phyloP scores from a whole-genome alignment of 805 yeast species.

The Saccharomycodes ludwigii region DNA sequence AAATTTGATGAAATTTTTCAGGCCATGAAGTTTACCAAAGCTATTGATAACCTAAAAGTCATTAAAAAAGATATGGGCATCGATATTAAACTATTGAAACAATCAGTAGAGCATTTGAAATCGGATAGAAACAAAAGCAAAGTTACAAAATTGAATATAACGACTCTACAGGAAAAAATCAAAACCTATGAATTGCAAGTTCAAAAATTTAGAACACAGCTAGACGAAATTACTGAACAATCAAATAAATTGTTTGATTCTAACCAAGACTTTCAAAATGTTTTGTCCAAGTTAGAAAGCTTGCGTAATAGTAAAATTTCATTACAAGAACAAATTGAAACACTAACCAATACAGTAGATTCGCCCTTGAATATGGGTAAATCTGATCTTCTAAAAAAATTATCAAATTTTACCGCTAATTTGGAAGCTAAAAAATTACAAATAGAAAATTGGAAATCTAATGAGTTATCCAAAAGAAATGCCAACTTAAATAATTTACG shows the following conservation, averaged over 20 bases:
- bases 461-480: constrained; percentile 8
- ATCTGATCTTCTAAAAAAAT: constrained; percentile 16
- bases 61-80: constrained; percentile 66
- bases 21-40: constrained; percentile 86
- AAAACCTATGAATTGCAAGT: constrained; percentile 37
- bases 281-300: constrained; percentile 50
- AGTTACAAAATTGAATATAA: constrained; percentile 37
- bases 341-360: constrained; percentile 26
- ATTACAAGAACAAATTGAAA: constrained; percentile 36
- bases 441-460: neutral
- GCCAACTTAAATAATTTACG: constrained; percentile 8
- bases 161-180: constrained; percentile 31
- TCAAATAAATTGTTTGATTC: constrained; percentile 56
- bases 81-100: constrained; percentile 66
- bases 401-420: neutral
- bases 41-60: constrained; percentile 63
- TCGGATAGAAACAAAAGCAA: constrained; percentile 65
- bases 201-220: constrained; percentile 32
- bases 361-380: constrained; percentile 2
- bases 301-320: constrained; percentile 35
- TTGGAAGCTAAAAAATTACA: neutral
- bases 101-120: constrained; percentile 65
- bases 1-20: constrained; percentile 94
- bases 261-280: constrained; percentile 71
- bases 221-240: constrained; percentile 42